Evolutionary conservation across 345 rosid genomes (phyloP).

Genomic region (Salix udensis): DNA sequence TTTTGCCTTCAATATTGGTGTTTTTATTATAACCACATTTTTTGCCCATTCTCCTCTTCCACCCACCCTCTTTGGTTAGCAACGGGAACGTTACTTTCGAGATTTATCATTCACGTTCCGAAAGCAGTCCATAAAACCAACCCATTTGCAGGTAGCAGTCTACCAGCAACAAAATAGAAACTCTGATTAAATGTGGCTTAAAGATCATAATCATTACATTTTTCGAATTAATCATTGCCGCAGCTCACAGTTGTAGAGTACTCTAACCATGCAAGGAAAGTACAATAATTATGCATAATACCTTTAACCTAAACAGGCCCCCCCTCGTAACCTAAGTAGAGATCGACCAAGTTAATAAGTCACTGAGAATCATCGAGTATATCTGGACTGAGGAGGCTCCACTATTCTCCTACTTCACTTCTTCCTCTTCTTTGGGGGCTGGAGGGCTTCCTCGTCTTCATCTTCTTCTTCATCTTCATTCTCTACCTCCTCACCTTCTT

Average conservation of each 20-base stretch:
- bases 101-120: not conserved
- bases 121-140: not conserved
- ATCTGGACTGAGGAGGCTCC: slow-evolving; percentile 19
- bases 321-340: slow-evolving; percentile 7
- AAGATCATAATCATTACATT: slow-evolving; percentile 13
- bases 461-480: slow-evolving; percentile 53
- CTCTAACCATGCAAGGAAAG: slow-evolving; percentile 27
- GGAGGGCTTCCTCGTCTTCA: slow-evolving; percentile 74
- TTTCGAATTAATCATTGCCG: slow-evolving; percentile 21
- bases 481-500: slow-evolving; percentile 35
- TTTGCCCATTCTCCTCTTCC: not conserved
- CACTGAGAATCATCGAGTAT: slow-evolving; percentile 5
- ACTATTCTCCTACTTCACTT: slow-evolving; percentile 44
- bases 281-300: slow-evolving; percentile 21
- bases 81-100: not conserved
- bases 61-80: not conserved
- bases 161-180: not conserved
- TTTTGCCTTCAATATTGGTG: too few species aligned
- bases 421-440: slow-evolving; percentile 95
- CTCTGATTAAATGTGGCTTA: slow-evolving; percentile 7
- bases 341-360: slow-evolving; percentile 29
- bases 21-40: not conserved
- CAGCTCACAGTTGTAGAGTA: slow-evolving; percentile 27
- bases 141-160: not conserved
- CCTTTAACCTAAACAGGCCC: slow-evolving; percentile 16